Base-by-base conservation (phyloP, 2,329 filamentous ascomycete species). In the Colletotrichum sp. region DNA sequence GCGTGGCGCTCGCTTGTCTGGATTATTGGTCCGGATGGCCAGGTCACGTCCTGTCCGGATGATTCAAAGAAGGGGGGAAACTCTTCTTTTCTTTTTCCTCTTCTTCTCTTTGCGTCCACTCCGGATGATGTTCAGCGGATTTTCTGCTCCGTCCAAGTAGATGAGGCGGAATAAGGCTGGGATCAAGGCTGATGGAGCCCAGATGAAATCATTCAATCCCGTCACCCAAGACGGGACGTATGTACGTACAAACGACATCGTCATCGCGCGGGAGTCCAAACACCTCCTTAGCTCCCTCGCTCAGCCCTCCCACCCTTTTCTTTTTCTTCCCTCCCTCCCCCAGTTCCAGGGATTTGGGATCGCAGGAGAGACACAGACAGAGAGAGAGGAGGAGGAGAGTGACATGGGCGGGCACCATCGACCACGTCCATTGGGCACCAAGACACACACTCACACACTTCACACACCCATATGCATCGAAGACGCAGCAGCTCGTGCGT, bases 1-100 rank as follows among this genome's bases (percentile, higher is more conserved):
- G 72, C 72, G 72, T 75, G 72, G 69, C 69, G 26, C 68, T 71
- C 52, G 62, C 49, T 49, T 75, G 26, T 63, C 16, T 49, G n/a
- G 16, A n/a, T 71, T 49, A 64, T 69, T 73, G 71, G 39, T 57
- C 34, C 26, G 32, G 55, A 57, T 57, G 30, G 57, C 30, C n/a
- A 21, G 8, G 39, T 32, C 44, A 26, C 34, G 21, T 49, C 24
- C 36, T 15, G 8, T 59, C 15, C 65, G 44, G 65, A 67, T 57
- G 65, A 55, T 34, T 49, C 65, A 67, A 65, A 65, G 34, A 49
- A 44, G 18, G 24, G 34, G 26, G 21, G 15, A 28, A 65, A 49
- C 15, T 36, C n/a, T 49, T 49, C 44, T 21, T 49, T 49, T 49
- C 44, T 21, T 49, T 49, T 39, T 28, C 16, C 18, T 21, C 13